Evolutionary conservation across 805 yeast species (phyloP), one percentile per base, ranked within the genome.

Genomic region (Kodamaea lidongshanica): DNA sequence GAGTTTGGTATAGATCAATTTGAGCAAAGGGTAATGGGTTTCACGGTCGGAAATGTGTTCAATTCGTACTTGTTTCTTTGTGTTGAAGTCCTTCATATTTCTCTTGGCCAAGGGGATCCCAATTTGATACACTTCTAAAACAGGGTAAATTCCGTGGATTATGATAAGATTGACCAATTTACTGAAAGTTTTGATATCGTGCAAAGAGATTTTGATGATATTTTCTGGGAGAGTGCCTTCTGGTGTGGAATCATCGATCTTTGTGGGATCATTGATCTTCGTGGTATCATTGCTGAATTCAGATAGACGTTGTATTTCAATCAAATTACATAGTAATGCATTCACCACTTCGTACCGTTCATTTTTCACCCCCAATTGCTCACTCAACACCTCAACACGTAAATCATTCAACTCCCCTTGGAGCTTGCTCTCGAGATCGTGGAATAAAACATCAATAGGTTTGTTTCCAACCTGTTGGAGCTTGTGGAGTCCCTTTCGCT

Each of bases 131-230:
- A 50, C 35, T 0, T 77, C 72, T 1, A 85, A 38, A 29, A 73
- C 70, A 0, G 87, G 74, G 41, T 79, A 80, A 0, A 89, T 64
- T 0, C 94, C 88, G 40, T 77, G 79, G 2, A 80, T 54, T 0
- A 87, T 72, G 2, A 88, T 61, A 7, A 80, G 35, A 39, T 78
- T 80, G 12, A 81, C 52, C 25, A 89, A 48, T 13, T 66, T 70
- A 19, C 81, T 79, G 33, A 92, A 71, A 4, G 74, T 69, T 48
- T 77, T 81, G 69, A 89, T 77, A 50, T 92, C 97, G 44, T 85
- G 87, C 7, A 89, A 62, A 0, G 96, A 84, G 10, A 89, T 78
- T 6, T 80, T 62, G 7, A 82, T 63, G 28, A 72, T 40, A 27
- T 56, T 49, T 23, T 44, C 40, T n/a, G n/a, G n/a, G n/a, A n/a